Conservation (phyloP, 2,329 filamentous ascomycete species). For the Sporothrix brunneoviolacea region DNA sequence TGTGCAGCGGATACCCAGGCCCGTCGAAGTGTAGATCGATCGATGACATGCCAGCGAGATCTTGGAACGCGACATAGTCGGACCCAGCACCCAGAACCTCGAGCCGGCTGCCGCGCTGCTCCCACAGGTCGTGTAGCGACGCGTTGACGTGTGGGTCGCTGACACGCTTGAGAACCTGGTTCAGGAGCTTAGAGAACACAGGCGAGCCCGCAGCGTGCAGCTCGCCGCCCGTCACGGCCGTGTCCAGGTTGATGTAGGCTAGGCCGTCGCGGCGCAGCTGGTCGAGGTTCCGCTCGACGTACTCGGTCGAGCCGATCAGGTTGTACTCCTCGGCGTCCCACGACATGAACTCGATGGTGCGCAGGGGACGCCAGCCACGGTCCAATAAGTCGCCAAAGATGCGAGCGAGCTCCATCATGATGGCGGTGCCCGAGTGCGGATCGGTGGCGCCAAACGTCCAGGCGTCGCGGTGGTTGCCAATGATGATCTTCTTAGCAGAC, state of each 20-base stretch:
- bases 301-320: conserved; percentile 87
- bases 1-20: conserved; percentile 55
- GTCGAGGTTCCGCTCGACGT: conserved; percentile 78
- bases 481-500: conserved; percentile 71
- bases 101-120: conserved; percentile 53
- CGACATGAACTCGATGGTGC: conserved; percentile 94
- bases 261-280: conserved; percentile 65
- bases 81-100: conserved; percentile 66
- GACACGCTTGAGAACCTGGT: conserved; percentile 67
- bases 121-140: conserved; percentile 71
- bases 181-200: conserved; percentile 64
- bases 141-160: conserved; percentile 64
- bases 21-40: conserved; percentile 70
- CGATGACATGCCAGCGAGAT: conserved; percentile 81
- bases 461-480: conserved; percentile 89
- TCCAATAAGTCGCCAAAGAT: conserved; percentile 73
- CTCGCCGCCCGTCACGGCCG: conserved; percentile 66
- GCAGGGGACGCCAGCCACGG: conserved; percentile 80
- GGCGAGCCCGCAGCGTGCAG: conserved; percentile 79
- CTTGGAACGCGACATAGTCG: conserved; percentile 86
- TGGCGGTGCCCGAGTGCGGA: conserved; percentile 79
- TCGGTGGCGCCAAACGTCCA: conserved; percentile 86
- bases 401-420: conserved; percentile 82
- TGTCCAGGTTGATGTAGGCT: conserved; percentile 88
- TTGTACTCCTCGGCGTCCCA: conserved; percentile 97